phyloP scores from a whole-genome alignment of 441 rosid genomes.

The California macrophylla region DNA sequence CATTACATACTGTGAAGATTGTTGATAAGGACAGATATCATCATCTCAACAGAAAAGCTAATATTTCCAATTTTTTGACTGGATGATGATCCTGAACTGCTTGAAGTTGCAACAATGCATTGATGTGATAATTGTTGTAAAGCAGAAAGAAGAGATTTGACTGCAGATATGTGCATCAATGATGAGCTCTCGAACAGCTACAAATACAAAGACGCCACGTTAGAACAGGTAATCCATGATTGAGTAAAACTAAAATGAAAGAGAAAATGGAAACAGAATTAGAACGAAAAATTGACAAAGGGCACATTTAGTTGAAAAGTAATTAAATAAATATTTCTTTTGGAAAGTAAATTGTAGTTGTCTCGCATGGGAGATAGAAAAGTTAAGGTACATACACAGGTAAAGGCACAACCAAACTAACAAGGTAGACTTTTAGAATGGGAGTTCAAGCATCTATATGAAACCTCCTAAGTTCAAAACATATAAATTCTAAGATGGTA shows the following conservation, averaged over 20 bases:
- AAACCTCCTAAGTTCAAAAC: not conserved
- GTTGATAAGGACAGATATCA: slow-evolving; percentile 86
- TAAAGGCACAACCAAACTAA: not conserved
- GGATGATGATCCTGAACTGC: slow-evolving; percentile 64
- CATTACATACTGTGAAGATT: slow-evolving; percentile 88
- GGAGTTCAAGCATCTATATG: not conserved
- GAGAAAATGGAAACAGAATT: not conserved
- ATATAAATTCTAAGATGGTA: not conserved
- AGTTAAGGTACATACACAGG: not conserved
- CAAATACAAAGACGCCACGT: slow-evolving; percentile 28
- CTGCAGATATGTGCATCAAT: slow-evolving; percentile 90
- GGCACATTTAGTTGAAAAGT: not conserved
- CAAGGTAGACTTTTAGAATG: not conserved
- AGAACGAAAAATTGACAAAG: not conserved
- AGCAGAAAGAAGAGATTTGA: slow-evolving; percentile 90
- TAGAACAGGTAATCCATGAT: slow-evolving; percentile 27
- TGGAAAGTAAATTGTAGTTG: not conserved
- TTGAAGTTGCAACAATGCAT: slow-evolving; percentile 66
- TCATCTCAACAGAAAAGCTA: slow-evolving; percentile 85
- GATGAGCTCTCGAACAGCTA: slow-evolving; percentile 98
- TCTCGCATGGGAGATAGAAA: not conserved
- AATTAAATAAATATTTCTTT: not conserved
- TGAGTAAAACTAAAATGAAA: not conserved
- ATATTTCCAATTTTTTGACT: slow-evolving; percentile 75
- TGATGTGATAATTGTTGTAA: slow-evolving; percentile 76